Evolutionary conservation across 225 moss, liverwort and hornwort genomes (phyloP).

Genomic region (Marchantia paleacea): DNA sequence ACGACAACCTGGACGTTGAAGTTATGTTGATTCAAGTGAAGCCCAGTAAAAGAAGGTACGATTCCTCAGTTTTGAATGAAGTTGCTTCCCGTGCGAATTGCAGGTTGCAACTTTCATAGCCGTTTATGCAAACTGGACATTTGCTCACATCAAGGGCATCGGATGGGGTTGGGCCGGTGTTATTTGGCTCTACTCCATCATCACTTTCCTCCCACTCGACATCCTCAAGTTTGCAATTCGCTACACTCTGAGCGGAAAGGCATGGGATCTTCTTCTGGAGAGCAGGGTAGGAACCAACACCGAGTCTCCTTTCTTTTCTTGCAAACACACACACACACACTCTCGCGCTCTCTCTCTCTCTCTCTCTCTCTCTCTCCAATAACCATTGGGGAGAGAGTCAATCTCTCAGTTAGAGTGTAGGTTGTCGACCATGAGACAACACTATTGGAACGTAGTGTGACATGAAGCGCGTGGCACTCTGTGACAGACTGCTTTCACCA

Average conservation of each 20-base stretch:
- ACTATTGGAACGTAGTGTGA: not conserved
- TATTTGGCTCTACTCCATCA: slow-evolving; percentile 41
- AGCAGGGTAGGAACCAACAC: slow-evolving; percentile 22
- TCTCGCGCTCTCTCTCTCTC: not conserved
- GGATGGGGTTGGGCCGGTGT: slow-evolving; percentile 50
- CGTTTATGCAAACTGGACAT: slow-evolving; percentile 42
- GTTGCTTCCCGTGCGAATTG: not conserved
- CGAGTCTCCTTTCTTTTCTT: not conserved
- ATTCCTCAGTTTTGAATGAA: not conserved
- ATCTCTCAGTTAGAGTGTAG: not conserved
- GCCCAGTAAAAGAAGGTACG: no score
- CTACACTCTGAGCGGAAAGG: slow-evolving; percentile 67
- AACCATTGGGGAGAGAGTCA: no score
- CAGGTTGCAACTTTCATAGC: slow-evolving; percentile 49
- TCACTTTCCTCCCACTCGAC: slow-evolving; percentile 40
- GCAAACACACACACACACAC: no score
- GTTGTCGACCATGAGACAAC: not conserved
- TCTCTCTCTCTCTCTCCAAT: no score
- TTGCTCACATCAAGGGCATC: slow-evolving; percentile 35
- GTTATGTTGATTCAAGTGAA: not conserved
- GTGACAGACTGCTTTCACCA: slow-evolving; percentile 55
- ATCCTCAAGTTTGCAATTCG: slow-evolving; percentile 41
- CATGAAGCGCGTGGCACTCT: not conserved
- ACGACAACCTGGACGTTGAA: not conserved
- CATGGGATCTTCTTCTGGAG: slow-evolving; percentile 57